A percentile compares a stretch with the other conserved stretches of the same genome.
Evolutionary conservation across 2,329 filamentous ascomycete species (phyloP).

Genomic region (Colletotrichum sp.): DNA sequence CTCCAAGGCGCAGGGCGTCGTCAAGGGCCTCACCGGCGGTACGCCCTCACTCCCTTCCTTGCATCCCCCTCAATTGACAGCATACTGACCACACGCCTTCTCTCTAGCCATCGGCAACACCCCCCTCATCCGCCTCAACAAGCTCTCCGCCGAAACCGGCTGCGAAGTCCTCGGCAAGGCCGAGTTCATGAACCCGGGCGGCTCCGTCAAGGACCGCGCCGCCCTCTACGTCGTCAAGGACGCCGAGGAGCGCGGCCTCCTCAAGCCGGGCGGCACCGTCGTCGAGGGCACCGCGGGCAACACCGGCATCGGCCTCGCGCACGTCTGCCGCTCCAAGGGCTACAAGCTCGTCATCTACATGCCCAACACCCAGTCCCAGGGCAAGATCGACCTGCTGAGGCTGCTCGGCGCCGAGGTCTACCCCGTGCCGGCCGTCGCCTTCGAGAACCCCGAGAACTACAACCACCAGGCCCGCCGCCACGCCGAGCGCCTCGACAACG

Average conservation of each 20-base stretch:
- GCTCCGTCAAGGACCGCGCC: slow-evolving; percentile 94
- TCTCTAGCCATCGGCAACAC: slow-evolving; percentile 91
- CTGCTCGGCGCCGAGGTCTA: slow-evolving; percentile 94
- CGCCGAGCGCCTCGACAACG: slow-evolving; percentile 84
- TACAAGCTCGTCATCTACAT: slow-evolving; percentile 99
- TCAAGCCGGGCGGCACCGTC: slow-evolving; percentile 88
- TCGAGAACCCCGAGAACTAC: slow-evolving; percentile 95
- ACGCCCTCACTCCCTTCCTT: slow-evolving; percentile 29
- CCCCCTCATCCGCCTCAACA: slow-evolving; percentile 88
- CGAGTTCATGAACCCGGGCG: slow-evolving; percentile 98
- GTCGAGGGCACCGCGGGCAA: slow-evolving; percentile 98
- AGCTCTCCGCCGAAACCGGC: slow-evolving; percentile 86
- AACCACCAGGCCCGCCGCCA: slow-evolving; percentile 94
- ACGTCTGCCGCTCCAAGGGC: slow-evolving; percentile 90
- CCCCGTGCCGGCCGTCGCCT: slow-evolving; percentile 93
- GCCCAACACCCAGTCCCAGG: slow-evolving; percentile 98
- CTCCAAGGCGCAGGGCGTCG: slow-evolving; percentile 79
- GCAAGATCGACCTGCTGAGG: slow-evolving; percentile 92
- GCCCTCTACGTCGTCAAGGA: slow-evolving; percentile 93
- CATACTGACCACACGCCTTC: background rate
- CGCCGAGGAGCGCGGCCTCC: slow-evolving; percentile 85
- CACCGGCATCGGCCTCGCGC: slow-evolving; percentile 95
- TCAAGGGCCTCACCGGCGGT: slow-evolving; percentile 84
- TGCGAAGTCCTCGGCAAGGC: slow-evolving; percentile 96
- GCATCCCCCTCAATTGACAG: background rate